These are phyloP conservation scores for Colletotrichum higginsianum DNA, from an alignment of 2,329 filamentous ascomycete genomes.

Conservation along the genomic window DNA sequence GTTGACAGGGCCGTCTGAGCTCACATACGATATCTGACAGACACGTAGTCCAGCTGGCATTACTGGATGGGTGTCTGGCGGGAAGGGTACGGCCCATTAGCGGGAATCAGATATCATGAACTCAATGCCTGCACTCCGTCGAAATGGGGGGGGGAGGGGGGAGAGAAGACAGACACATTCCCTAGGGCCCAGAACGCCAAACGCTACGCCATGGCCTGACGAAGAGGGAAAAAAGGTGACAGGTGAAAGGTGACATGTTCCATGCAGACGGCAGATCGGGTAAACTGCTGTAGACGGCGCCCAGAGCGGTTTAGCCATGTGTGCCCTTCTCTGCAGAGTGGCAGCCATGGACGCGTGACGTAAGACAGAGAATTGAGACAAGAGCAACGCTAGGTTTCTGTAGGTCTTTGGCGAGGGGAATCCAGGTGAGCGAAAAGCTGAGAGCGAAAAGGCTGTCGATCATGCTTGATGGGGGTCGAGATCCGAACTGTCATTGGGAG, in stretches of 20 bases:
- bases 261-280: slow-evolving; percentile 13
- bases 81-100: slow-evolving; percentile 29
- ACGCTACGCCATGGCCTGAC: too few species aligned
- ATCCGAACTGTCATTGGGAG: slow-evolving; percentile 11
- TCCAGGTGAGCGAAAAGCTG: not conserved
- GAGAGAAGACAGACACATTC: too few species aligned
- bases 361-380: slow-evolving; percentile 14
- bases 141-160: not conserved
- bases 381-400: slow-evolving; percentile 3
- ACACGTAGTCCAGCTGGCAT: too few species aligned
- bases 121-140: not conserved
- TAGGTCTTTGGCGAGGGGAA: slow-evolving; percentile 22
- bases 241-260: not conserved
- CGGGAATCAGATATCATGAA: slow-evolving; percentile 28
- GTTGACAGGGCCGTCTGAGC: slow-evolving; percentile 16
- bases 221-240: not conserved
- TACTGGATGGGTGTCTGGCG: not conserved
- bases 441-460: slow-evolving; percentile 20
- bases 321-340: slow-evolving; percentile 1
- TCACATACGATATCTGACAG: slow-evolving; percentile 39
- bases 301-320: slow-evolving; percentile 3
- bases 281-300: not conserved
- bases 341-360: slow-evolving; percentile 10
- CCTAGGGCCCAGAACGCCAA: not conserved
- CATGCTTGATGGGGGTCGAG: not conserved